Conservation (phyloP, 2,329 filamentous ascomycete genomes). For the Pseudohalonectria lignicola region DNA sequence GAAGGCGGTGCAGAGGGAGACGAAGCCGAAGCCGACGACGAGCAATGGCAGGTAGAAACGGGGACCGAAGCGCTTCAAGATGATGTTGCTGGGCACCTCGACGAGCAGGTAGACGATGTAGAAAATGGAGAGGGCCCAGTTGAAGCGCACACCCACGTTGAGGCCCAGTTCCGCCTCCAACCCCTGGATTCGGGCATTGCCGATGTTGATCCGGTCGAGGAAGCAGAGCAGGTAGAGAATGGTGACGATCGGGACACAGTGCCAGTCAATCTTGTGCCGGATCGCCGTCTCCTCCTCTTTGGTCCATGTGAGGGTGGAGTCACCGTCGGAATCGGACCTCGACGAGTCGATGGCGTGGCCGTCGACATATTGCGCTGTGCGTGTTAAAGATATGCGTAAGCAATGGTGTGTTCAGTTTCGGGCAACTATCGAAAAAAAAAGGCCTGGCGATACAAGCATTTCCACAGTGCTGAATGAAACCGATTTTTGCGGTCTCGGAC, state of each 20-base stretch:
- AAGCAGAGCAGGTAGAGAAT: slow-evolving; percentile 40
- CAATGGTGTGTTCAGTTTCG: no score
- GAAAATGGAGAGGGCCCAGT: slow-evolving; percentile 46
- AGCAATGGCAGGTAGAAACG: slow-evolving; percentile 41
- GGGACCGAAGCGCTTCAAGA: slow-evolving; percentile 41
- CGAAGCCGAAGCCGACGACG: slow-evolving; percentile 42
- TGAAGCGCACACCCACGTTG: slow-evolving; percentile 35
- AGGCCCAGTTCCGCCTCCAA: slow-evolving; percentile 36
- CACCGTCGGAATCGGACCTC: slow-evolving; percentile 6
- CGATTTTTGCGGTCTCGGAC: no score
- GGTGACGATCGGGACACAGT: slow-evolving; percentile 39
- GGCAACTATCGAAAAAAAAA: no score
- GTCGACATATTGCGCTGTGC: neutral
- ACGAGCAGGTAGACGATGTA: slow-evolving; percentile 45
- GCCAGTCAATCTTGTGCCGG: slow-evolving; percentile 39
- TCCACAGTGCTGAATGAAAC: no score
- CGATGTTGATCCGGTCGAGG: slow-evolving; percentile 27
- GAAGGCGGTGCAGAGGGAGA: slow-evolving; percentile 43
- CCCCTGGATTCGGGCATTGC: slow-evolving; percentile 45
- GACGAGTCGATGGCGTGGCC: slow-evolving; percentile 1
- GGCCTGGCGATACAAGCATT: no score
- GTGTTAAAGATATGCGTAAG: neutral
- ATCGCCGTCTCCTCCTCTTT: slow-evolving; percentile 35
- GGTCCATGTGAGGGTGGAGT: slow-evolving; percentile 29
- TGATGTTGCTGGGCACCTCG: slow-evolving; percentile 43